Evolutionary conservation across 2,329 filamentous ascomycete species (phyloP).

Genomic region (Pezicula radicicola): DNA sequence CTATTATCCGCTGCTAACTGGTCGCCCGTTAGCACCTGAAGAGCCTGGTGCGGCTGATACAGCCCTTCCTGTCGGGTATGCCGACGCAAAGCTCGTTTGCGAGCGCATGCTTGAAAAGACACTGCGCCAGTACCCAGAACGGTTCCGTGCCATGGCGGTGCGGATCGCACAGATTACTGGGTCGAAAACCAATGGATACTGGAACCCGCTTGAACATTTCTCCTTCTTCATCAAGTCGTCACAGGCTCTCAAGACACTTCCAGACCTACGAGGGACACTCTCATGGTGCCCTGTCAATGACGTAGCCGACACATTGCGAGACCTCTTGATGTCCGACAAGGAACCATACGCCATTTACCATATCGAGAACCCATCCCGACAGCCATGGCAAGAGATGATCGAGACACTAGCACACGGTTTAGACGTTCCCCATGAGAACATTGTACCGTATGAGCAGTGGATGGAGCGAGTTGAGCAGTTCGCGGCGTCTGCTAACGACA

Average conservation of each 20-base stretch:
- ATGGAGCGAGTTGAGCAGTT: not conserved
- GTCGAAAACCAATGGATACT: too few species aligned
- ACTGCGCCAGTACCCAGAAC: too few species aligned
- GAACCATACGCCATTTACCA: not conserved
- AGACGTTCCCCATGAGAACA: not conserved
- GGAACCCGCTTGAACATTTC: too few species aligned
- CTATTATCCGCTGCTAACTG: constrained; percentile 26
- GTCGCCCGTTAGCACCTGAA: constrained; percentile 38
- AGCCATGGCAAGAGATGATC: too few species aligned
- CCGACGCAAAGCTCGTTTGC: constrained; percentile 49
- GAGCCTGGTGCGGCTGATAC: constrained; percentile 33
- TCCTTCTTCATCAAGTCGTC: too few species aligned
- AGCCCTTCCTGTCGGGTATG: constrained; percentile 44
- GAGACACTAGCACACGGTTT: not conserved
- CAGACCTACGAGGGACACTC: too few species aligned
- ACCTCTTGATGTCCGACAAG: not conserved
- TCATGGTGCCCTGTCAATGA: not conserved
- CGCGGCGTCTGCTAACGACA: not conserved
- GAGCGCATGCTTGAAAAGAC: constrained; percentile 42
- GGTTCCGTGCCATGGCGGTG: too few species aligned
- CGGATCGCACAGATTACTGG: too few species aligned
- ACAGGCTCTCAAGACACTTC: too few species aligned
- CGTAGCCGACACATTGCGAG: not conserved
- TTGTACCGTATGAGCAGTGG: not conserved
- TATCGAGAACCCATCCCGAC: too few species aligned